Evolutionary conservation across 768 basidiomycete genomes (phyloP), one percentile per base, ranked within the genome.

Genomic region (Leccinum rimulosum): DNA sequence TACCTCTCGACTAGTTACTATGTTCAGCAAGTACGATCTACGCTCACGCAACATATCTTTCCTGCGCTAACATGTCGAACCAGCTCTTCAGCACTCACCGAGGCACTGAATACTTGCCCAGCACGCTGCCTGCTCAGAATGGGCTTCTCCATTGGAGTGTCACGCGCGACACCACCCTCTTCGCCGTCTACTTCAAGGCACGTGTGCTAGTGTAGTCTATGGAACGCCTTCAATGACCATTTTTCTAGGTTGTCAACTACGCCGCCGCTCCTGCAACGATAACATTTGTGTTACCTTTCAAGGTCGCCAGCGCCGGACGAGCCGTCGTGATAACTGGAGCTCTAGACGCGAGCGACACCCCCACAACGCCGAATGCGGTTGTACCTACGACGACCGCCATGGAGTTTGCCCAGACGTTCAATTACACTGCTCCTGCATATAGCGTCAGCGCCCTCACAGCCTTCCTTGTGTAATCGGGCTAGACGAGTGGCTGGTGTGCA

Each of bases 111-210:
- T 88, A 86, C 64, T 67, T 88, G 1, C 83, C 86, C 3, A 87
- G 83, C 66, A 87, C 84, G 0, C 75, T 86, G 0, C 86, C 86
- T 0, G 70, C 57, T 35, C 53, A 62, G 1, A 66, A 61, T 4
- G 84, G 83, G 10, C 82, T 82, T 1, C 67, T 85, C 1, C 80
- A 83, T 70, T 89, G 87, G 87, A 86, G 84, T 60, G 80, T 88
- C 60, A 76, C 77, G 2, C 70, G 66, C 15, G 72, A 69, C 17
- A 58, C 56, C 38, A 45, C 36, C 7, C 58, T 64, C 35, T 58
- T 66, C 0, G 69, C 75, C 2, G 66, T 87, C 51, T 81, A 83
- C 62, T 81, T 88, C 73, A 89, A 89, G 81, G 86, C 78, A 52
- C 0, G 61, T 53, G 38, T 48, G 15, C 11, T n/a, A 50, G 40